These are phyloP conservation scores for Aspergillus sp. DNA, from an alignment of 2,329 filamentous ascomycete genomes.

Conservation along the genomic window DNA sequence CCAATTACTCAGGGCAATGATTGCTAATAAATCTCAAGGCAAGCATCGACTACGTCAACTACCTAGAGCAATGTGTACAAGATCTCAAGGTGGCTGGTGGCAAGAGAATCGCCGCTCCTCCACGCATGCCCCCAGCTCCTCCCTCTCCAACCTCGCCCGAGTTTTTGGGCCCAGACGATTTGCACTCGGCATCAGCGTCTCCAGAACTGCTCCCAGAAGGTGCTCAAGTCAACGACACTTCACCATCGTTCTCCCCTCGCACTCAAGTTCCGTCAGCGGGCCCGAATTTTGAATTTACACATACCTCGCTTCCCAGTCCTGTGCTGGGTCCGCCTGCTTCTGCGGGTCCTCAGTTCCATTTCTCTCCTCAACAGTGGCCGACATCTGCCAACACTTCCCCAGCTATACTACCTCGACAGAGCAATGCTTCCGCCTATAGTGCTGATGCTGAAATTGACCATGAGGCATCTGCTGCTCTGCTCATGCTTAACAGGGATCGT, in stretches of 20 bases:
- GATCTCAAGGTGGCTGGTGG: constrained; percentile 62
- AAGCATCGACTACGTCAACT: constrained; percentile 92
- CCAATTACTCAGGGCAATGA: not conserved
- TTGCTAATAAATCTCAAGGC: constrained; percentile 52
- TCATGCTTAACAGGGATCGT: constrained; percentile 83
- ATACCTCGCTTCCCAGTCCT: constrained; percentile 32
- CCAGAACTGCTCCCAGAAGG: constrained; percentile 26
- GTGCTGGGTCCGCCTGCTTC: constrained; percentile 23
- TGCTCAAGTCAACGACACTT: constrained; percentile 16
- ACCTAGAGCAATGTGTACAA: constrained; percentile 80
- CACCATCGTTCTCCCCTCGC: constrained; percentile 29
- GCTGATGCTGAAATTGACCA: constrained; percentile 59
- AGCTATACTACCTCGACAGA: constrained; percentile 20
- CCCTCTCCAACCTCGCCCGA: constrained; percentile 33
- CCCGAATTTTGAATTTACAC: constrained; percentile 18
- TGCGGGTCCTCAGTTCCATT: constrained; percentile 9
- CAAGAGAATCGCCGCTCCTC: constrained; percentile 10
- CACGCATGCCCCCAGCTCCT: constrained; percentile 17
- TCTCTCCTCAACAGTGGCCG: constrained; percentile 19
- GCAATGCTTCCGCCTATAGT: constrained; percentile 38
- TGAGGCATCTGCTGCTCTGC: constrained; percentile 76
- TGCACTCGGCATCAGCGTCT: constrained; percentile 31
- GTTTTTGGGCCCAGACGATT: constrained; percentile 21
- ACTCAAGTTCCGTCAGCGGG: constrained; percentile 19
- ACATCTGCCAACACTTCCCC: constrained; percentile 18